Conservation (phyloP, 495 filamentous ascomycete species). For the Hypoxylon fuscum region DNA sequence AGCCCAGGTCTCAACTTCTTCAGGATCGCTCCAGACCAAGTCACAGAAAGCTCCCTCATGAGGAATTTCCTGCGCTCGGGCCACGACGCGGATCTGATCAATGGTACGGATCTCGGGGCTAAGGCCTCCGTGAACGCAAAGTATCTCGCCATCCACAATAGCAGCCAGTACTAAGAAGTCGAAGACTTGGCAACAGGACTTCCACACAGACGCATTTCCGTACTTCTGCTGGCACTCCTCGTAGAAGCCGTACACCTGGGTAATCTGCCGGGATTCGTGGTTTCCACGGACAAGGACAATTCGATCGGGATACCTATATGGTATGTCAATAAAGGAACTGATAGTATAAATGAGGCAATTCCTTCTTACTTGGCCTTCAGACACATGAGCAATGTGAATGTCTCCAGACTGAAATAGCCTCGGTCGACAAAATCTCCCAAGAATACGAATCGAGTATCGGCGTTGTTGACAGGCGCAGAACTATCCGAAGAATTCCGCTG, state of each 20-base stretch:
- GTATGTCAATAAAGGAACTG: slow-evolving; percentile 31
- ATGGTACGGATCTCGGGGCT: slow-evolving; percentile 96
- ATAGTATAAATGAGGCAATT: not conserved
- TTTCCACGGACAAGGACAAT: slow-evolving; percentile 97
- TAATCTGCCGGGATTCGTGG: slow-evolving; percentile 97
- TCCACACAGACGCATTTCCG: slow-evolving; percentile 98
- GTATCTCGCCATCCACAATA: slow-evolving; percentile 94
- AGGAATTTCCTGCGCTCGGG: slow-evolving; percentile 95
- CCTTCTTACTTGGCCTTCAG: slow-evolving; percentile 90
- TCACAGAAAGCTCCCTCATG: slow-evolving; percentile 99
- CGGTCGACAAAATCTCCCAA: slow-evolving; percentile 97
- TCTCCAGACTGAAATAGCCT: slow-evolving; percentile 97
- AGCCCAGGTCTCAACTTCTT: slow-evolving; percentile 98
- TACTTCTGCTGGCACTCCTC: slow-evolving; percentile 98
- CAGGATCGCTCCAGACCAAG: slow-evolving; percentile 97
- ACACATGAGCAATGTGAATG: slow-evolving; percentile 93
- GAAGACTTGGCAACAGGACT: slow-evolving; percentile 98
- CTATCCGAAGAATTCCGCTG: slow-evolving; percentile 50
- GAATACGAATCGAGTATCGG: slow-evolving; percentile 90
- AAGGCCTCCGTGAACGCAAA: slow-evolving; percentile 97
- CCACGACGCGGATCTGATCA: slow-evolving; percentile 97
- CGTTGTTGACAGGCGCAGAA: slow-evolving; percentile 61
- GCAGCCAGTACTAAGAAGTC: slow-evolving; percentile 96
- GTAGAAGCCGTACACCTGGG: slow-evolving; percentile 98
- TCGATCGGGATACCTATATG: slow-evolving; percentile 84